Percentiles rank a stretch among this genome's conserved stretches.
phyloP scores from a whole-genome alignment of 345 rosid genomes.

The Noccaea caerulescens region DNA sequence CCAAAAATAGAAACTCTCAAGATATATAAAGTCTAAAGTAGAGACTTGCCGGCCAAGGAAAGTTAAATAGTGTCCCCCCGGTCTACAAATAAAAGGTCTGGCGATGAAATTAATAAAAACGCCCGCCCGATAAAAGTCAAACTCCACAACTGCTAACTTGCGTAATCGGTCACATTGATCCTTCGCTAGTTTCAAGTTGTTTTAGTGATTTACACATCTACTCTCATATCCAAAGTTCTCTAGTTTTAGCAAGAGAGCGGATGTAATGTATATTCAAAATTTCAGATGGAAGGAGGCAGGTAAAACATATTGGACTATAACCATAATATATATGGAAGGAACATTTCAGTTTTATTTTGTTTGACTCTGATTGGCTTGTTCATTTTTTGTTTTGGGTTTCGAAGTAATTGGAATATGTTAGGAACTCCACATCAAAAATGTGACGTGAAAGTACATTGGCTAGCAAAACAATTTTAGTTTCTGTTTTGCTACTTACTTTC shows the following conservation, averaged over 20 bases:
- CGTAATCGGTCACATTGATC: too few relatives aligned
- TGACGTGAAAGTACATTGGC: too few relatives aligned
- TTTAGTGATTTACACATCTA: too few relatives aligned
- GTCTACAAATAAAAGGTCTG: constrained; percentile 5
- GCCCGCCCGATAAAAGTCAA: too few relatives aligned
- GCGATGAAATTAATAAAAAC: background rate
- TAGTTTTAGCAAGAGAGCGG: background rate
- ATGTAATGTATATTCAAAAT: background rate
- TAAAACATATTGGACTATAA: background rate
- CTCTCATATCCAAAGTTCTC: background rate
- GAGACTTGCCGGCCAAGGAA: background rate
- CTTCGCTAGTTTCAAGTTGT: too few relatives aligned
- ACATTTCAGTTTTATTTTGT: background rate
- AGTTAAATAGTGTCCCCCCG: background rate
- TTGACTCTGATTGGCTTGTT: background rate
- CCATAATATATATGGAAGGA: background rate
- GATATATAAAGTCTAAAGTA: background rate
- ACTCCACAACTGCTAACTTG: too few relatives aligned
- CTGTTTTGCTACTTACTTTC: too few relatives aligned
- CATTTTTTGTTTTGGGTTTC: background rate
- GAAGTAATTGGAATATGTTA: too few relatives aligned
- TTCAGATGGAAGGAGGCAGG: background rate
- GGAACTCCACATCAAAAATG: too few relatives aligned
- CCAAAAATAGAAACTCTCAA: background rate
- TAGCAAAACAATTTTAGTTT: too few relatives aligned